Evolutionary conservation across 2,329 filamentous ascomycete genomes (phyloP).

Genomic region (Sporothrix brasiliensis): DNA sequence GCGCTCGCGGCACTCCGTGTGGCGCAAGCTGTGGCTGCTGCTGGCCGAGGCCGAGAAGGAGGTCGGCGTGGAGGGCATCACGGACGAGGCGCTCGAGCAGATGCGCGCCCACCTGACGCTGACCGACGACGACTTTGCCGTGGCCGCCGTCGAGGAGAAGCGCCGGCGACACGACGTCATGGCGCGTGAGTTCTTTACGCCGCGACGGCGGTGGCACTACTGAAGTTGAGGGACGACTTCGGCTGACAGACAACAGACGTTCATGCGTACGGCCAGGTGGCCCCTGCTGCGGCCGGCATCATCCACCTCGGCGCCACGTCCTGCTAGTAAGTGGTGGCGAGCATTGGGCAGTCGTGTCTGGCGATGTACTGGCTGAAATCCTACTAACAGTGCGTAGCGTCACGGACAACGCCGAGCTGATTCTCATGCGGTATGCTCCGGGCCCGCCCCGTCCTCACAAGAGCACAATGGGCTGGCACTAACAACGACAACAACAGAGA

Average conservation of each 20-base stretch:
- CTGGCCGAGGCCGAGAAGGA: slow-evolving; percentile 82
- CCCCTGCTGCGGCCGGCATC: slow-evolving; percentile 77
- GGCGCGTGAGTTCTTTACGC: slow-evolving; percentile 39
- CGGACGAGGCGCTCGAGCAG: slow-evolving; percentile 71
- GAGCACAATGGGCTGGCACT: background rate
- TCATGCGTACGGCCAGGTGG: slow-evolving; percentile 71
- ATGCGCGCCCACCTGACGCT: slow-evolving; percentile 64
- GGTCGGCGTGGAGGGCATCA: slow-evolving; percentile 73
- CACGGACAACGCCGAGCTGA: slow-evolving; percentile 72
- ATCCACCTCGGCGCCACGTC: slow-evolving; percentile 73
- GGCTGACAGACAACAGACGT: slow-evolving; percentile 55
- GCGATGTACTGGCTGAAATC: no score
- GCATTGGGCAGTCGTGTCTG: background rate
- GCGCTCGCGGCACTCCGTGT: slow-evolving; percentile 72
- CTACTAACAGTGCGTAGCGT: slow-evolving; percentile 27
- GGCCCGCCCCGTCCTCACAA: background rate
- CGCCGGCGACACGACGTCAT: slow-evolving; percentile 59
- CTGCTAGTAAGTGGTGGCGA: slow-evolving; percentile 45
- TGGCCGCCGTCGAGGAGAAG: slow-evolving; percentile 77
- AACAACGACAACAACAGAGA: slow-evolving; percentile 49
- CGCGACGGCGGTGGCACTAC: background rate
- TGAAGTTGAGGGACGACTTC: background rate
- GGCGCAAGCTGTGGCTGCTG: slow-evolving; percentile 83
- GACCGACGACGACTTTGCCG: slow-evolving; percentile 65
- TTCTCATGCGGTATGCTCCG: slow-evolving; percentile 59